Evolutionary conservation across 2,329 filamentous ascomycete species (phyloP).

Genomic region (Penicillium sp.): DNA sequence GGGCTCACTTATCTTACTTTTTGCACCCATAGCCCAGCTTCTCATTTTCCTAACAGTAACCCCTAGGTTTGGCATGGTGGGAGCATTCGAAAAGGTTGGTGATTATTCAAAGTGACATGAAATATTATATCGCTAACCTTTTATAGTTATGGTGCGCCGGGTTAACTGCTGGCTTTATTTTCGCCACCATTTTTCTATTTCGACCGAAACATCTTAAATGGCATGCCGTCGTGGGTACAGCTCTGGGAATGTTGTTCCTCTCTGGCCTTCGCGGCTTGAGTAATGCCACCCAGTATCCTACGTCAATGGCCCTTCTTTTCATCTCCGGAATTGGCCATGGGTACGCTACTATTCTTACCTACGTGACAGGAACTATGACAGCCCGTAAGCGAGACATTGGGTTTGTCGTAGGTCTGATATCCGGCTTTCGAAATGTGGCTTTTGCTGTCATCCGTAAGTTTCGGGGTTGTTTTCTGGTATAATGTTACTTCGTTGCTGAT

Average conservation of each 20-base stretch:
- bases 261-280: conserved; percentile 5
- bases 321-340: conserved; percentile 9
- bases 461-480: background rate
- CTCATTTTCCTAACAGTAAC: conserved; percentile 10
- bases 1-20: conserved; percentile 7
- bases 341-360: background rate
- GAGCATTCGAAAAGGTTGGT: conserved; percentile 5
- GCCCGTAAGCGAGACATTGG: background rate
- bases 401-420: background rate
- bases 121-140: background rate
- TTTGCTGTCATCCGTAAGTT: background rate
- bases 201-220: background rate
- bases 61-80: conserved; percentile 6
- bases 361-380: background rate
- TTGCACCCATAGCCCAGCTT: conserved; percentile 12
- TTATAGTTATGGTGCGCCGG: background rate
- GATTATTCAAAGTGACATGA: background rate
- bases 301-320: conserved; percentile 10
- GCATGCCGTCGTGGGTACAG: background rate
- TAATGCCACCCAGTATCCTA: background rate
- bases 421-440: background rate
- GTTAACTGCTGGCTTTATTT: background rate
- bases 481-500: background rate
- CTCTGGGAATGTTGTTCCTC: conserved; percentile 5
- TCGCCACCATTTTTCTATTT: background rate